A percentile compares a stretch with the other conserved stretches of the same genome.
These are phyloP conservation scores for Cryptococcus floricola DNA, from an alignment of 1,284 basidiomycete species.

Conservation along the genomic window DNA sequence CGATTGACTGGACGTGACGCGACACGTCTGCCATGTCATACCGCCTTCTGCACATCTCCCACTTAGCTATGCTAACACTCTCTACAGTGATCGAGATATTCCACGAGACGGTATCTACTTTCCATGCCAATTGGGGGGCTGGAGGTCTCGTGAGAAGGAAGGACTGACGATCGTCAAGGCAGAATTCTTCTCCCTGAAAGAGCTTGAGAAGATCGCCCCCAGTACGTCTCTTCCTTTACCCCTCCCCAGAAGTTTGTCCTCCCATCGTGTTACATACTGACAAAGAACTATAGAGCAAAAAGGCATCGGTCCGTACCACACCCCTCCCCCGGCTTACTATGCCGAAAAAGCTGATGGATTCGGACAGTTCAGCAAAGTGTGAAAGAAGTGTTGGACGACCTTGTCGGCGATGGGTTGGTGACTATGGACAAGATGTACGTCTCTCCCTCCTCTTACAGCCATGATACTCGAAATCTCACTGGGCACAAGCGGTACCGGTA, in stretches of 20 bases:
- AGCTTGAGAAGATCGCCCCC: constrained; percentile 66
- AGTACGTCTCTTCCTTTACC: constrained; percentile 26
- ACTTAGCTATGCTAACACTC: background rate
- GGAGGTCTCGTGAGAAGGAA: background rate
- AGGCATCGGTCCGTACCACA: constrained; percentile 65
- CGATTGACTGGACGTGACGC: background rate
- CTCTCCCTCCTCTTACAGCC: background rate
- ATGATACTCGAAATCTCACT: constrained; percentile 2
- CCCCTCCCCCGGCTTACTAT: background rate
- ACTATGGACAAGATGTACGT: constrained; percentile 71
- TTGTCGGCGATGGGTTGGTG: constrained; percentile 77
- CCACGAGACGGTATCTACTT: constrained; percentile 67
- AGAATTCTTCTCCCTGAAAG: constrained; percentile 81
- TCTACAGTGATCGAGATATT: constrained; percentile 69
- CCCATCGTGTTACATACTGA: background rate
- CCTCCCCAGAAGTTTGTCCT: background rate
- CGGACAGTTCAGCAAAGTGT: constrained; percentile 74
- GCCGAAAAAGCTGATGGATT: background rate
- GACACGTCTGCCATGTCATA: background rate
- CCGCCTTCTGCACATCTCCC: background rate
- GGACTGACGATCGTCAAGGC: constrained; percentile 54
- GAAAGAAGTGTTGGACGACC: constrained; percentile 78
- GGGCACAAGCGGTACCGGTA: constrained; percentile 64
- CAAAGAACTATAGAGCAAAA: constrained; percentile 62
- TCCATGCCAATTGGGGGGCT: too few relatives aligned